These are phyloP conservation scores for Parathielavia hyrcaniae DNA, from an alignment of 495 filamentous ascomycete species.

Conservation along the genomic window DNA sequence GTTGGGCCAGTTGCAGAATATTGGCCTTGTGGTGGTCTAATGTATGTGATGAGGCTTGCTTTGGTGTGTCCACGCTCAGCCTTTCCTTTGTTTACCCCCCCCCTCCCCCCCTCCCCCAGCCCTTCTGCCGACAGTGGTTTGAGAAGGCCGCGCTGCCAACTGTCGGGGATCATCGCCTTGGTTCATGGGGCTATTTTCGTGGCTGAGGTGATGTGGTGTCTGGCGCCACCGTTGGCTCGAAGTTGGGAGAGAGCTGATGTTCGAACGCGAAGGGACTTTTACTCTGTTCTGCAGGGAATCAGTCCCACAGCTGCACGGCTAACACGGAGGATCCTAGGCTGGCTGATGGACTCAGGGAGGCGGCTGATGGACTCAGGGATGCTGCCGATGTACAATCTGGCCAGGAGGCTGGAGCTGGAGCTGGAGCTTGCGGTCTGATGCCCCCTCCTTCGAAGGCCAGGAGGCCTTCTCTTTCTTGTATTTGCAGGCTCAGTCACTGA, in stretches of 20 bases:
- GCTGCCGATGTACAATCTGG: conserved; percentile 8
- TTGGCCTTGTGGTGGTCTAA: background rate
- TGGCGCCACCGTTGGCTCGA: conserved; percentile 5
- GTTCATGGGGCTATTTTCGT: too few species aligned
- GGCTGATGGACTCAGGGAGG: conserved; percentile 11
- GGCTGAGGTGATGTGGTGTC: conserved; percentile 11
- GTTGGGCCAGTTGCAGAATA: conserved; percentile 8
- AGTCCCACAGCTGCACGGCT: conserved; percentile 14
- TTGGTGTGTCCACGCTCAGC: background rate
- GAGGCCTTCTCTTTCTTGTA: conserved; percentile 13
- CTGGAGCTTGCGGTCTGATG: conserved; percentile 4
- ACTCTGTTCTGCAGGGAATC: conserved; percentile 8
- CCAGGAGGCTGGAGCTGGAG: conserved; percentile 12
- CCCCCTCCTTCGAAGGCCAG: conserved; percentile 9
- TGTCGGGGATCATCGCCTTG: too few species aligned
- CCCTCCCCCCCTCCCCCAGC: too few species aligned
- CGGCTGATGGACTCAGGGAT: conserved; percentile 10
- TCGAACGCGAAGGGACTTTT: conserved; percentile 10
- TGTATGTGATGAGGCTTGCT: background rate
- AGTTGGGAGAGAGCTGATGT: conserved; percentile 6
- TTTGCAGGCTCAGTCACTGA: conserved; percentile 9
- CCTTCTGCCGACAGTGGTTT: background rate
- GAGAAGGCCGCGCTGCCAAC: background rate
- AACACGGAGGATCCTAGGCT: conserved; percentile 5
- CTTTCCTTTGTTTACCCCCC: conserved; percentile 1